A percentile compares a stretch with the other conserved stretches of the same genome.
phyloP scores from a whole-genome alignment of 2,329 filamentous ascomycete species.

The Raffaelea albimanens region DNA sequence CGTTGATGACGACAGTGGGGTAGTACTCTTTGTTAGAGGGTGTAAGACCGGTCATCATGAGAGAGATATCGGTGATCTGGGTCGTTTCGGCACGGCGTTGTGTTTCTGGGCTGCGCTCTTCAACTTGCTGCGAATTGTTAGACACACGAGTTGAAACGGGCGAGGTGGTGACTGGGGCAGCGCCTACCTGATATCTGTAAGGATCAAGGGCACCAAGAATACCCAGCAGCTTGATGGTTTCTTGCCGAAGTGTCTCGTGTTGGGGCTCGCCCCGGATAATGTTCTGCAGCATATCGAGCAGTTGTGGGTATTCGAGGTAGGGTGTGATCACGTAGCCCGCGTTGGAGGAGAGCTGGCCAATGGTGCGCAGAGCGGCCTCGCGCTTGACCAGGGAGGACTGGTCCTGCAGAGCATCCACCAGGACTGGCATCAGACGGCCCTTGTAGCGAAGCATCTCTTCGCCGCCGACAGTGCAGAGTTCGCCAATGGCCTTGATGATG shows the following conservation, averaged over 20 bases:
- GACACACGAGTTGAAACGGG: too few species aligned
- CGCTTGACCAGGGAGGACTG: conserved; percentile 84
- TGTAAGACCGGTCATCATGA: conserved; percentile 96
- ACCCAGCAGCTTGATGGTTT: conserved; percentile 94
- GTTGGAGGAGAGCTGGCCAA: conserved; percentile 89
- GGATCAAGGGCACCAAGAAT: conserved; percentile 92
- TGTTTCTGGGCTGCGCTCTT: conserved; percentile 77
- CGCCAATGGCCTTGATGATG: conserved; percentile 89
- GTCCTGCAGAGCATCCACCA: conserved; percentile 88
- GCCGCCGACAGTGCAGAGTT: conserved; percentile 86
- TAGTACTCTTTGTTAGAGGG: conserved; percentile 98
- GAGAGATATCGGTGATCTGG: conserved; percentile 79
- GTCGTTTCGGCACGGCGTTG: conserved; percentile 56
- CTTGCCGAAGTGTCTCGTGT: conserved; percentile 73
- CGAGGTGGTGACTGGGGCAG: too few species aligned
- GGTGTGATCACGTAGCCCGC: conserved; percentile 96
- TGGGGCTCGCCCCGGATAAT: conserved; percentile 88
- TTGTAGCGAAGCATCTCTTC: conserved; percentile 92
- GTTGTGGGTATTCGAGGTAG: conserved; percentile 87
- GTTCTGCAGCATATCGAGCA: conserved; percentile 84
- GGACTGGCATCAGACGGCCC: conserved; percentile 85
- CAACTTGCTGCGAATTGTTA: conserved; percentile 77
- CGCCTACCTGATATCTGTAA: conserved; percentile 93
- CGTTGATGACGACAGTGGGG: conserved; percentile 94
- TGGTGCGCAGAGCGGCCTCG: conserved; percentile 79